Evolutionary conservation across 2,329 filamentous ascomycete genomes (phyloP), one percentile per base, ranked within the genome.

Genomic region (Capronia epimyces): DNA sequence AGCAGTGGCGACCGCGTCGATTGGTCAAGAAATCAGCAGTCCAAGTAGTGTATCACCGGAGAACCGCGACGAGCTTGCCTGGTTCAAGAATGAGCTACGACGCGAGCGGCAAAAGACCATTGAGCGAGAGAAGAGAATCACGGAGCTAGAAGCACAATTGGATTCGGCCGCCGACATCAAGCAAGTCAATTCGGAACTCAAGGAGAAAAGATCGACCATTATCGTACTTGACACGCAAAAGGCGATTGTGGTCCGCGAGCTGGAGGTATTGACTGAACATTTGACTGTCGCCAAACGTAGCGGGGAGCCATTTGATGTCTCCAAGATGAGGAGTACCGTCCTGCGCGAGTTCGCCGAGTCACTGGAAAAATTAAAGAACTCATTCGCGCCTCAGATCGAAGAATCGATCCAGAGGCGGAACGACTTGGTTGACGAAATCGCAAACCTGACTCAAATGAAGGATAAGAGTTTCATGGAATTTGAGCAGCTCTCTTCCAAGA

Each of bases 391-490:
- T 4, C 79, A 85, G 46, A 88, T 97, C 62, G 90, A 95, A 67
- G 88, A 94, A 48, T 84, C 96, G 58, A 88, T 96, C 46, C 84
- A 91, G 64, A 87, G 91, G 69, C 83, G 89, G 53, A 89, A 93
- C 63, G 82, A 88, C 58, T 71, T 96, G 10, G 73, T 89, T 0
- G 89, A 95, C 49, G 90, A 97, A 67, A 89, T 91, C 65, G 83
- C 84, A 52, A 85, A 84, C 62, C 80, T 94, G 20, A 82, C 87
- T 32, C 84, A 86, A 46, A 86, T 93, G 73, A 89, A 94, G 62
- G 91, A 97, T 68, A 89, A 93, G 65, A 90, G 89, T 12, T 84
- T 96, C 62, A 82, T 95, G 63, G 93, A 98, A 65, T 97, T 96
- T 64, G 93, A 97, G 72, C 89, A 94, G 64, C 75, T 98, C 39